Evolutionary conservation across 805 yeast species (phyloP).

Genomic region (Isabelozyma pseudorhagii): DNA sequence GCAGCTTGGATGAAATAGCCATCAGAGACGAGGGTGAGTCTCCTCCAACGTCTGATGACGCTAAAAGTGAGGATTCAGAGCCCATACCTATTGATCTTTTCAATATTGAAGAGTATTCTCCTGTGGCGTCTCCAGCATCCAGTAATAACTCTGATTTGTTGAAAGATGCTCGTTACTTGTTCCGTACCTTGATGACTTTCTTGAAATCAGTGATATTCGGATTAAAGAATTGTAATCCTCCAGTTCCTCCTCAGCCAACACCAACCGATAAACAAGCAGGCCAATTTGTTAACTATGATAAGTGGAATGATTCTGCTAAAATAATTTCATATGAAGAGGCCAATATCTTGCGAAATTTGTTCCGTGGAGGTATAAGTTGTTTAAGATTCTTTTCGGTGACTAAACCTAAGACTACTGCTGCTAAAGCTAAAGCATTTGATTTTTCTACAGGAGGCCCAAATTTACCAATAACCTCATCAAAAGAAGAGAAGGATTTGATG

Average conservation of each 20-base stretch:
- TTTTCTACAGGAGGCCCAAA: conserved; percentile 78
- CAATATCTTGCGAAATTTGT: conserved; percentile 67
- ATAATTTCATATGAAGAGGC: conserved; percentile 84
- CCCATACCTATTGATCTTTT: conserved; percentile 23
- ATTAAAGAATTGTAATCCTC: conserved; percentile 84
- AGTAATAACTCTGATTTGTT: conserved; percentile 59
- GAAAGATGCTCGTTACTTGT: conserved; percentile 83
- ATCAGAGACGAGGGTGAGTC: conserved; percentile 3
- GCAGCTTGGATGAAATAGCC: conserved; percentile 5
- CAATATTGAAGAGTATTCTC: conserved; percentile 41
- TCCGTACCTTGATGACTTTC: conserved; percentile 86
- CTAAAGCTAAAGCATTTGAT: conserved; percentile 36
- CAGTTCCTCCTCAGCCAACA: conserved; percentile 47
- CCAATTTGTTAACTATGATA: conserved; percentile 38
- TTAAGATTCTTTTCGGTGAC: conserved; percentile 67
- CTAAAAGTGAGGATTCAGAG: conserved; percentile 3
- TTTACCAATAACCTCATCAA: conserved; percentile 80
- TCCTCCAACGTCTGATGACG: conserved; percentile 7
- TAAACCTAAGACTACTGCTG: conserved; percentile 40
- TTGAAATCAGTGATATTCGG: conserved; percentile 88
- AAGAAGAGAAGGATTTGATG: conserved; percentile 93
- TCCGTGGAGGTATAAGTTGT: conserved; percentile 82
- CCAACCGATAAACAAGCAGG: conserved; percentile 35
- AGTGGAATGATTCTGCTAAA: conserved; percentile 85
- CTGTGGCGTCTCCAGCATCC: conserved; percentile 57